Percentiles rank a stretch among this genome's conserved stretches.
These are phyloP conservation scores for Ophiognomonia clavigignenti-juglandacearum DNA, from an alignment of 2,329 filamentous ascomycete genomes.

Conservation along the genomic window DNA sequence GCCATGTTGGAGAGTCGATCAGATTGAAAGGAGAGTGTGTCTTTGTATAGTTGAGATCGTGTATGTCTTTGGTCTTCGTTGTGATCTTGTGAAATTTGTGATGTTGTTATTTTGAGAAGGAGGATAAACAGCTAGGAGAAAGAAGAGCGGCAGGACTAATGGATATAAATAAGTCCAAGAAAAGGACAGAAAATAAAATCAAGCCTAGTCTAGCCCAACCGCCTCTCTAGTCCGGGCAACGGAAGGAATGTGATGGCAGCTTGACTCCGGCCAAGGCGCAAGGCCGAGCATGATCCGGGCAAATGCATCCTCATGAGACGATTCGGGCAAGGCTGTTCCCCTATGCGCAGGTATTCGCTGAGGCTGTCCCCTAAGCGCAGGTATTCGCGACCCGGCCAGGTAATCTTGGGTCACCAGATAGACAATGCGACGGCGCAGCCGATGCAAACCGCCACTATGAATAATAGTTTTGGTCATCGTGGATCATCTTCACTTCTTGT, in stretches of 20 bases:
- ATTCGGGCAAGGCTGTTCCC: too few species aligned
- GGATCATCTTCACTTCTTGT: too few species aligned
- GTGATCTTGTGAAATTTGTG: too few species aligned
- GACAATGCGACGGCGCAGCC: constrained; percentile 2
- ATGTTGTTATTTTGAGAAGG: too few species aligned
- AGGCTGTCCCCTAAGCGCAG: constrained; percentile 59
- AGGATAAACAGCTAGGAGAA: not conserved
- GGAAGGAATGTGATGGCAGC: not conserved
- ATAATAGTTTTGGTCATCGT: constrained; percentile 1
- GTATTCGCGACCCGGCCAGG: constrained; percentile 31
- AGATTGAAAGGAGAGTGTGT: too few species aligned
- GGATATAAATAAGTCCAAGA: too few species aligned
- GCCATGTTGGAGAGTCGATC: constrained; percentile 41
- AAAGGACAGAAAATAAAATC: too few species aligned
- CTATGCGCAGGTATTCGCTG: constrained; percentile 54
- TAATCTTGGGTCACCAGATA: constrained; percentile 13
- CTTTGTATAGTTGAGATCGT: too few species aligned
- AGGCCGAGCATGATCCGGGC: not conserved
- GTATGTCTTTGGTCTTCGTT: too few species aligned
- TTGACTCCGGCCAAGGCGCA: not conserved
- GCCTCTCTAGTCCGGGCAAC: not conserved
- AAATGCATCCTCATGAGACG: constrained; percentile 23
- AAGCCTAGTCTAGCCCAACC: not conserved
- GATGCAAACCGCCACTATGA: constrained; percentile 16
- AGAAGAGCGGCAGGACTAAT: not conserved